These are phyloP conservation scores for Botryotinia narcissicola DNA, from an alignment of 2,329 filamentous ascomycete genomes.

Conservation along the genomic window DNA sequence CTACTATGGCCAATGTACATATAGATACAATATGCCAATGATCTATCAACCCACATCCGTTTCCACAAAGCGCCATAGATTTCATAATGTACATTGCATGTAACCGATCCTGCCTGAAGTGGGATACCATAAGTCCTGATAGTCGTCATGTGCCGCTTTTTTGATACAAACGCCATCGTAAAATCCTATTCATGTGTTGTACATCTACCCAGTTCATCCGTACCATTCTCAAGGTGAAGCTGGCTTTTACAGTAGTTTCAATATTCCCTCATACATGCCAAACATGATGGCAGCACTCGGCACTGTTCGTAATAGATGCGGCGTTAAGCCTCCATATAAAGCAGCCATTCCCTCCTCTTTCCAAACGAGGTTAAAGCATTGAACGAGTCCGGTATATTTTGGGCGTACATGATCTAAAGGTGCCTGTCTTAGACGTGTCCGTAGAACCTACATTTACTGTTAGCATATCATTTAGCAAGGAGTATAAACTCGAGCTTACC, in stretches of 20 bases:
- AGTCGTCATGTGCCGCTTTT: slow-evolving; percentile 15
- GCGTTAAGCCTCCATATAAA: slow-evolving; percentile 86
- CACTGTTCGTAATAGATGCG: slow-evolving; percentile 86
- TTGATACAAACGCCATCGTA: slow-evolving; percentile 28
- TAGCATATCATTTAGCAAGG: slow-evolving; percentile 14
- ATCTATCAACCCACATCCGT: slow-evolving; percentile 7
- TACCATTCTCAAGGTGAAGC: slow-evolving; percentile 30
- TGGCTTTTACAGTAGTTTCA: slow-evolving; percentile 36
- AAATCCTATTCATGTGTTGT: slow-evolving; percentile 19
- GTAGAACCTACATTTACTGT: slow-evolving; percentile 57
- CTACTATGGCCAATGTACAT: background rate
- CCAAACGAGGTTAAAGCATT: slow-evolving; percentile 86
- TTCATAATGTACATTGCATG: slow-evolving; percentile 18
- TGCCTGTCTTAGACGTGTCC: slow-evolving; percentile 81
- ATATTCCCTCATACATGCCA: slow-evolving; percentile 63
- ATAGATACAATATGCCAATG: background rate
- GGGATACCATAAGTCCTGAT: slow-evolving; percentile 12
- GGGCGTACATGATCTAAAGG: slow-evolving; percentile 68
- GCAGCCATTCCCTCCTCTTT: slow-evolving; percentile 83
- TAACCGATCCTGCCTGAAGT: slow-evolving; percentile 3
- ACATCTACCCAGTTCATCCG: background rate
- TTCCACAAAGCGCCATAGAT: slow-evolving; percentile 13
- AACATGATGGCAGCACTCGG: slow-evolving; percentile 96
- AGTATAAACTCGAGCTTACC: slow-evolving; percentile 46
- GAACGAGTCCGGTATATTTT: slow-evolving; percentile 85